Evolutionary conservation across 345 rosid species (phyloP).

Genomic region (Gossypium herbaceum): DNA sequence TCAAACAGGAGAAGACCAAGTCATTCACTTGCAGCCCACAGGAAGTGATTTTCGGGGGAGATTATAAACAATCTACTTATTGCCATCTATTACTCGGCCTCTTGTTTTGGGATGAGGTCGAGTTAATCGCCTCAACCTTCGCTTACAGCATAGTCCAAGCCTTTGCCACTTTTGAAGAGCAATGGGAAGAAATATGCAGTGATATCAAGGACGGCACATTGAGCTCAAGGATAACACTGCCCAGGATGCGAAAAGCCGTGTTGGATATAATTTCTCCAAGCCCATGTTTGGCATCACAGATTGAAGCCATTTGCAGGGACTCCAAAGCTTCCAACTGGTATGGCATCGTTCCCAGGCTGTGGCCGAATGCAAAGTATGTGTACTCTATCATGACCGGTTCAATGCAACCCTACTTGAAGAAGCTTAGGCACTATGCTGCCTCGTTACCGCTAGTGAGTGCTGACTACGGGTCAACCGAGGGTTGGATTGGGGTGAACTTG

Average conservation of each 20-base stretch:
- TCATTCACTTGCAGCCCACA: conserved; percentile 83
- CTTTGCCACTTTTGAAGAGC: conserved; percentile 62
- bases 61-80: conserved; percentile 76
- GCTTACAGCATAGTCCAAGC: conserved; percentile 85
- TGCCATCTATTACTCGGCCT: conserved; percentile 92
- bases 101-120: conserved; percentile 48
- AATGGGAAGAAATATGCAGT: conserved; percentile 63
- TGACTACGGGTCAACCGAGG: conserved; percentile 91
- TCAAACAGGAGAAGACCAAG: conserved; percentile 68
- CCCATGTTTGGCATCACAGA: conserved; percentile 46
- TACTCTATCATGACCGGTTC: conserved; percentile 97
- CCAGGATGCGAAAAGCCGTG: conserved; percentile 53
- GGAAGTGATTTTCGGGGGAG: conserved; percentile 75
- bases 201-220: conserved; percentile 61
- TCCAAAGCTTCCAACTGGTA: conserved; percentile 49
- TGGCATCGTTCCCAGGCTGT: conserved; percentile 54
- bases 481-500: conserved; percentile 94
- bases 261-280: conserved; percentile 48
- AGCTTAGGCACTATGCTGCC: conserved; percentile 63
- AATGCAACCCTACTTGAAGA: conserved; percentile 70
- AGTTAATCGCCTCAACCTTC: conserved; percentile 82
- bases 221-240: conserved; percentile 47
- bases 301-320: conserved; percentile 45
- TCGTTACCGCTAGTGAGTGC: conserved; percentile 71
- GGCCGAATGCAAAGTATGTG: conserved; percentile 89